Conservation (phyloP, 225 moss, liverwort and hornwort species). For the Lunularia cruciata region DNA sequence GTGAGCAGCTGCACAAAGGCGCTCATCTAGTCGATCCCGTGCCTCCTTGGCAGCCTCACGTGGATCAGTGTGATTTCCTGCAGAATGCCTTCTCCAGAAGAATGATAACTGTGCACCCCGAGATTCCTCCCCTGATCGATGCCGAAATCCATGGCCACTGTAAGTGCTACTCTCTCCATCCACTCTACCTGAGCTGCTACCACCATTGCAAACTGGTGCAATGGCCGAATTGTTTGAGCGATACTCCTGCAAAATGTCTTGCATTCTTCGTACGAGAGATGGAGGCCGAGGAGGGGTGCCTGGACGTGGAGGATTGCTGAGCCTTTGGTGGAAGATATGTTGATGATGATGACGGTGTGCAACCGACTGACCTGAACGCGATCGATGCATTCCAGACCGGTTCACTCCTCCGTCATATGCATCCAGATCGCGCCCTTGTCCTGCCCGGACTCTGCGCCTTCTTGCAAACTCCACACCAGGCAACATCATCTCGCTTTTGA, state of each 20-base stretch:
- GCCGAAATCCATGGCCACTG: constrained; percentile 12
- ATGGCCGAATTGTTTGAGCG: constrained; percentile 49
- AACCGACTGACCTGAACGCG: constrained; percentile 54
- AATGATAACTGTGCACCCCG: constrained; percentile 62
- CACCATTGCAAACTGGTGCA: no score
- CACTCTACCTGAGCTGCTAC: constrained; percentile 48
- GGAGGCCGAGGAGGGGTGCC: constrained; percentile 45
- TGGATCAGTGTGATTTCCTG: constrained; percentile 44
- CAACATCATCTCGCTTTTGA: constrained; percentile 69
- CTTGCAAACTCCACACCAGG: constrained; percentile 93
- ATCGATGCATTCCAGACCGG: constrained; percentile 33
- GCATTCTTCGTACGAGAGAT: constrained; percentile 43
- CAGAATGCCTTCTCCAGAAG: constrained; percentile 57
- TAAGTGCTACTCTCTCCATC: constrained; percentile 41
- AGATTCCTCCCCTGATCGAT: constrained; percentile 46
- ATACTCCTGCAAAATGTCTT: constrained; percentile 88
- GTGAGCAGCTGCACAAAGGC: constrained; percentile 72
- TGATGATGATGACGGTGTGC: constrained; percentile 76
- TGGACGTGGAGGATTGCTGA: constrained; percentile 52
- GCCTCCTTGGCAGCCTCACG: constrained; percentile 82
- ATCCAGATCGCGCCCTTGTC: constrained; percentile 58
- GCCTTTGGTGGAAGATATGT: constrained; percentile 56
- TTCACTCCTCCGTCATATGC: constrained; percentile 35
- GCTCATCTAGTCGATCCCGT: constrained; percentile 84
- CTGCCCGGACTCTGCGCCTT: constrained; percentile 72